Base-by-base conservation (phyloP, 2,329 filamentous ascomycete genomes). In the Xylaria hypoxylon region DNA sequence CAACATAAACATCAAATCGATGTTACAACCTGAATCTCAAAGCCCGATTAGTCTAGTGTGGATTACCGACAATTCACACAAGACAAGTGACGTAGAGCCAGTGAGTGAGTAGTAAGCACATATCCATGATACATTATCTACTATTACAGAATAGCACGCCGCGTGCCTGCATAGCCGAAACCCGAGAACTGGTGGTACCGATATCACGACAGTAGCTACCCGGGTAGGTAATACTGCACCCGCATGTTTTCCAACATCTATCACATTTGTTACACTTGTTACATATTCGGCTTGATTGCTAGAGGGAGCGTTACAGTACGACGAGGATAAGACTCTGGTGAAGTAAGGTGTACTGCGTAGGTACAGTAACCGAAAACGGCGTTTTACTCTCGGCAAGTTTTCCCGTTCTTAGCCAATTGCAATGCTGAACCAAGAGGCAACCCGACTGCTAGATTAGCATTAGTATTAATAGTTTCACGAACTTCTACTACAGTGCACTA, bases 361-460 rank as follows among this genome's bases (percentile, higher is more conserved):
- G n/a, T n/a, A n/a, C n/a, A n/a, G n/a, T n/a, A n/a, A n/a, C n/a
- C n/a, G 11, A 51, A 24, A 31, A 24, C 22, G 17, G 2, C 22
- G 22, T 42, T 40, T 55, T 40, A 31, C 35, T 42, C 44, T 50
- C 51, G 51, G 59, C 59, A 62, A 42, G 24, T 24, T 44, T 33
- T 40, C 24, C 52, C 22, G 44, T 35, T 1, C 10, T 17, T 50
- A 5, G 2, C 51, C 51, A 50, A 56, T 42, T 17, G 22, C 26
- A 60, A n/a, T 11, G 31, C 31, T 33, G 31, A 50, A 56, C 42
- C 11, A n/a, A 47, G 60, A 62, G 52, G 52, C 60, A 57, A 24
- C 52, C 44, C 10, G 28, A 33, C 56, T 13, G 42, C 44, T 26
- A 3, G 17, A 48, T 48, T 38, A 28, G 28, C 35, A 42, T 24